Evolutionary conservation across 2,329 filamentous ascomycete species (phyloP), one percentile per base, ranked within the genome.

Genomic region (Metarhizium humberi): DNA sequence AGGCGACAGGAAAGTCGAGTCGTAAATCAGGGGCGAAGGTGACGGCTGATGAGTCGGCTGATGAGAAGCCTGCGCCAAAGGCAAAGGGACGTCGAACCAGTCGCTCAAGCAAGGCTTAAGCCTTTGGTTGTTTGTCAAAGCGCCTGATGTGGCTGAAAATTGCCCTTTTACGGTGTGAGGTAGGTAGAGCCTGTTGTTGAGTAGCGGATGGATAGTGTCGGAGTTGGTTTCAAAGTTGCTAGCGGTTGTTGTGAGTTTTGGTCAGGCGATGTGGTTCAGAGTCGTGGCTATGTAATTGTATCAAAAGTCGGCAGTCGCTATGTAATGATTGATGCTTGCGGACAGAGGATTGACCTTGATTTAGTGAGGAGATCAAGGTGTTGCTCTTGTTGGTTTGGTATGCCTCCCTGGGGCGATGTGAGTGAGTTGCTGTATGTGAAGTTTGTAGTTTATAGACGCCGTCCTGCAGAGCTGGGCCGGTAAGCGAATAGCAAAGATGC

Each of bases 61-160:
- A 60, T 8, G 56, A 59, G 20, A 56, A 60, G 47, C 56, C 58
- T 34, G 68, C 62, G 5, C 61, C 69, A 13, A 73, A 69, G 62
- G 59, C 66, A 47, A 61, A 56, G 53, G 53, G 50, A 13, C 56
- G 54, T 32, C 53, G 56, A 11, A 36, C 6, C 43, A 40, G 64
- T 46, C 66, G 67, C 29, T 55, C 64, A 51, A 60, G 62, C 59
- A 66, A 64, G 61, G 58, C 56, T 16, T 63, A 55, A 47, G 32
- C 34, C 25, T 2, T 16, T 30, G 45, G 8, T 11, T 13, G 45
- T 30, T 30, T 47, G 11, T 30, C 13, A 48, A 40, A 40, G 38
- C 11, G 13, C 4, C 8, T 40, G 38, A 16, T 16, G 38, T 40
- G 11, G 38, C 38, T 40, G 38, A 16, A 18, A 8, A 6, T 29